Percentiles rank a stretch among this genome's conserved stretches.
phyloP scores from a whole-genome alignment of 208 protist genomes.

The Trypanosoma platydactyli region DNA sequence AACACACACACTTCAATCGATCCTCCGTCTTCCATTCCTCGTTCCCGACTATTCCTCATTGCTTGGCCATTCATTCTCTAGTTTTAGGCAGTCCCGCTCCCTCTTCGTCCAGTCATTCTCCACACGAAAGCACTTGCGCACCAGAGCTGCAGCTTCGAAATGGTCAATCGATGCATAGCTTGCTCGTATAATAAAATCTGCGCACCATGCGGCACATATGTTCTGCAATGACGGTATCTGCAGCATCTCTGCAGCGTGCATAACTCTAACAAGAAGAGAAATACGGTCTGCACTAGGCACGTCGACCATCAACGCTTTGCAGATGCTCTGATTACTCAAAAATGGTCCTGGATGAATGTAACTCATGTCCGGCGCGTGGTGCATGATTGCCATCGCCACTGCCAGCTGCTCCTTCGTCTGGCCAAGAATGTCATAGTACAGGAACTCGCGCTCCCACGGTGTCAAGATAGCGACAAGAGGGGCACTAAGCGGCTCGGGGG shows the following conservation, averaged over 20 bases:
- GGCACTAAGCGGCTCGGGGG: conserved; percentile 48
- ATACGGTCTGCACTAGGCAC: conserved; percentile 44
- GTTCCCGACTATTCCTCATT: conserved; percentile 53
- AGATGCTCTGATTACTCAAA: conserved; percentile 30
- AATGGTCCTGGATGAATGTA: conserved; percentile 42
- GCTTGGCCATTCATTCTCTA: conserved; percentile 87
- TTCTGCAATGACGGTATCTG: conserved; percentile 52
- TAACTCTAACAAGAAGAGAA: conserved; percentile 37
- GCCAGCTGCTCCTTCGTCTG: conserved; percentile 32
- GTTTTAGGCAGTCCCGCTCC: conserved; percentile 71
- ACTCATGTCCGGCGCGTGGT: conserved; percentile 48
- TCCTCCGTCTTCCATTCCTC: conserved; percentile 4
- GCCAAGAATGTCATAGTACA: conserved; percentile 62
- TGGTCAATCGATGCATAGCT: conserved; percentile 61
- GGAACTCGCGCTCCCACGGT: conserved; percentile 59
- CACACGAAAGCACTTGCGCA: conserved; percentile 67
- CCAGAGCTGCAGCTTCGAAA: conserved; percentile 70
- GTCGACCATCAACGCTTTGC: conserved; percentile 28
- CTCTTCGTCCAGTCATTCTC: conserved; percentile 60
- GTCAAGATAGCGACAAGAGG: conserved; percentile 56
- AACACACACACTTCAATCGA: not conserved
- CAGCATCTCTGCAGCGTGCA: conserved; percentile 44
- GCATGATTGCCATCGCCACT: conserved; percentile 25
- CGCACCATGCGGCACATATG: conserved; percentile 65
- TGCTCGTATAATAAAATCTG: conserved; percentile 62